Evolutionary conservation across 352 stramenopile genomes (phyloP), one percentile per base, ranked within the genome.

Genomic region (Elongisporangium prolatum): DNA sequence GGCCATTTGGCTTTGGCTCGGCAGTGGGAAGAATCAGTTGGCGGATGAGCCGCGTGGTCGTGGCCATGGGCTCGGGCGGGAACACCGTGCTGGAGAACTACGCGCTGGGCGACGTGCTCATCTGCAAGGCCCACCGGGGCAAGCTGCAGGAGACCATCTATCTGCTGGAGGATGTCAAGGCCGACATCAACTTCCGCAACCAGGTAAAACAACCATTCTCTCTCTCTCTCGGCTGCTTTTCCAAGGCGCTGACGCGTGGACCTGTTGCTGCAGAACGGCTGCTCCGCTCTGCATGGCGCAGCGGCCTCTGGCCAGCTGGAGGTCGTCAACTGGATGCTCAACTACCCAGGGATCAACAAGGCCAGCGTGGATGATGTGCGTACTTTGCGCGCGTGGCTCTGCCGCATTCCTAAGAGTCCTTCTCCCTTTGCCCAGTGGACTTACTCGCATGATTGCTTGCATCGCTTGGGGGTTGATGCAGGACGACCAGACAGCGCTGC

Each of bases 111-210:
- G 85, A 95, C 62, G 82, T 95, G 57, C 72, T 95, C 47, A 88
- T 93, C 50, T 91, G 83, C 59, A 95, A 95, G 60, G 78, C 81
- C 37, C 84, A 95, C 60, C 83, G 85, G 52, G 85, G 85, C 22
- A 95, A 95, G 68, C 71, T 91, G 38, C 74, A 86, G 58, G 85
- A 95, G 62, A 69, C 93, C 37, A 69, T 79, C 37, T 85, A 88
- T 61, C 71, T 95, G 48, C 61, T 95, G 21, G 69, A 93, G 40
- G 75, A 86, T 34, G 68, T 93, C 51, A 74, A 83, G 50, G 80
- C 85, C 24, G 85, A 95, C 64, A 69, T 95, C 63, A 95, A 93
- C 61, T 95, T 90, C 75, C 71, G 80, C 67, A 95, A 95, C 68
- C 80, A 92, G 82, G 85, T 84, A 40, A 20, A 20, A 44, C 28